Percentiles rank a stretch among this genome's conserved stretches.
These are phyloP conservation scores for Trifolium subterraneum DNA, from an alignment of 306 rosid species.

Conservation along the genomic window DNA sequence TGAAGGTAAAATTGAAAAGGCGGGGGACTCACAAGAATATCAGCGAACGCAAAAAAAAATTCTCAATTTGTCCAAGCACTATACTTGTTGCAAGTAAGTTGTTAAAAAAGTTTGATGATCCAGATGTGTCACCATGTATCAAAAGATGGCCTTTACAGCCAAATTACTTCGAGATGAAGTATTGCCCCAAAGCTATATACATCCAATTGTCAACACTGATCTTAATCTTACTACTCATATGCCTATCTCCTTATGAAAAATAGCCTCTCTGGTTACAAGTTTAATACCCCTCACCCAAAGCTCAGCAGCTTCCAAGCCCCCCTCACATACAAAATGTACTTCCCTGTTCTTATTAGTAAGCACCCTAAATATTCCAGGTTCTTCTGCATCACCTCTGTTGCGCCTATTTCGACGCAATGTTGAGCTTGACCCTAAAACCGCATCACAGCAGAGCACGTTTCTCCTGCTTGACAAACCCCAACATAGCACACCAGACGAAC, in stretches of 20 bases:
- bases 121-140: no score
- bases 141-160: no score
- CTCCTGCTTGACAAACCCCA: conserved; percentile 82
- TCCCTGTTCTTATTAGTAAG: conserved; percentile 71
- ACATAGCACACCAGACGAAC: conserved; percentile 55
- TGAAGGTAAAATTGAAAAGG: no score
- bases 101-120: no score
- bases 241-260: conserved; percentile 37
- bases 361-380: conserved; percentile 83
- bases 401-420: conserved; percentile 60
- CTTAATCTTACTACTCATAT: conserved; percentile 17
- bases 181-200: conserved; percentile 50
- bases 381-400: conserved; percentile 62
- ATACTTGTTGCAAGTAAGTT: no score
- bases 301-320: conserved; percentile 75
- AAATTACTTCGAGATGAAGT: conserved; percentile 76
- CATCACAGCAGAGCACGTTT: conserved; percentile 74
- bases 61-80: no score
- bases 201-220: conserved; percentile 44
- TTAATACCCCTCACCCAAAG: conserved; percentile 94
- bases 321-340: conserved; percentile 81
- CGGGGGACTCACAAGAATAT: no score
- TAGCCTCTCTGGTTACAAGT: conserved; percentile 68
- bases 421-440: conserved; percentile 68
- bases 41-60: no score